Evolutionary conservation across 2,329 filamentous ascomycete genomes (phyloP).

Genomic region (Byssothecium circinans): DNA sequence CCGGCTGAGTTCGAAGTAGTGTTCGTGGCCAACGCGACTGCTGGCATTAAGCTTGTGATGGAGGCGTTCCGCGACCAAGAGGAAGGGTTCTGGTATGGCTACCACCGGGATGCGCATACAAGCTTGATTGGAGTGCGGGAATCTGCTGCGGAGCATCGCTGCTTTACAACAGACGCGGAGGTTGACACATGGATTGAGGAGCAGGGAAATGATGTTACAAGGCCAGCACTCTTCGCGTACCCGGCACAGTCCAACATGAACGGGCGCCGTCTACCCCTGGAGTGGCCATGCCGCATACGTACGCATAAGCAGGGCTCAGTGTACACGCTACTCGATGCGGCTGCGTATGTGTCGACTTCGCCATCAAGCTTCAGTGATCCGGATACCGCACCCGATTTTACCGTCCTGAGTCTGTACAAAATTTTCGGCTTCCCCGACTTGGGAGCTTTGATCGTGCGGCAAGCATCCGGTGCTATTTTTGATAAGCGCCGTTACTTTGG

Average conservation of each 20-base stretch:
- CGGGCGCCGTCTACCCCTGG: constrained; percentile 71
- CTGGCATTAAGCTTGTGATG: constrained; percentile 81
- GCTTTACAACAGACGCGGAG: constrained; percentile 65
- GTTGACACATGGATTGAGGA: constrained; percentile 66
- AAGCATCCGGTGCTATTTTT: constrained; percentile 66
- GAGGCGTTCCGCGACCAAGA: constrained; percentile 72
- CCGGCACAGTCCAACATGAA: constrained; percentile 94
- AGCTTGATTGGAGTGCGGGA: constrained; percentile 80
- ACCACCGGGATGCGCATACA: constrained; percentile 84
- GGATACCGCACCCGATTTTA: constrained; percentile 74
- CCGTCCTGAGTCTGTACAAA: constrained; percentile 88
- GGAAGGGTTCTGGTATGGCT: constrained; percentile 77
- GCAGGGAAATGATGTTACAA: constrained; percentile 15
- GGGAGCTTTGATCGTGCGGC: constrained; percentile 80
- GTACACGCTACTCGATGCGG: constrained; percentile 81
- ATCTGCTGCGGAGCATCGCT: constrained; percentile 65
- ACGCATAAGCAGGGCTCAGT: constrained; percentile 42
- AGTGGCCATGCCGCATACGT: constrained; percentile 61
- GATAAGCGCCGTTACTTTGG: constrained; percentile 79
- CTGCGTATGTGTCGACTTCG: constrained; percentile 76
- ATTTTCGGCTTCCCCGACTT: constrained; percentile 97
- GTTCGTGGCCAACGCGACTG: constrained; percentile 91
- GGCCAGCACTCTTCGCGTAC: constrained; percentile 69
- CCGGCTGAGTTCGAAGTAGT: constrained; percentile 82
- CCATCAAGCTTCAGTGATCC: constrained; percentile 69